Evolutionary conservation across 2,329 filamentous ascomycete species (phyloP).

Genomic region (Sarocladium strictum): DNA sequence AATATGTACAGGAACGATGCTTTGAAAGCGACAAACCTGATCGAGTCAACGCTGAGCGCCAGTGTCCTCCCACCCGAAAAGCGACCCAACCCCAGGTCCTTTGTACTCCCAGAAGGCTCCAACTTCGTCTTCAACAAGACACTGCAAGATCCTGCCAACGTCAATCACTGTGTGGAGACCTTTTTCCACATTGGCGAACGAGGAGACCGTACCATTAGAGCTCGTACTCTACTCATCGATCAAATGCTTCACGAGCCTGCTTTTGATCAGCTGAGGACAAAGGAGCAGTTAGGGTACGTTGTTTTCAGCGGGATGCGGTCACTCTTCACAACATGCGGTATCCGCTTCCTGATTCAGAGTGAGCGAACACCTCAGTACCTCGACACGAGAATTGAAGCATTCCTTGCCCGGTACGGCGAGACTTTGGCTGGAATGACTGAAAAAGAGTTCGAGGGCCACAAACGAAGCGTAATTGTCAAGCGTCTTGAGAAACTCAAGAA

Average conservation of each 20-base stretch:
- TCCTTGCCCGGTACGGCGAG: conserved; percentile 62
- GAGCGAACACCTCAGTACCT: conserved; percentile 80
- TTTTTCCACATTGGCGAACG: conserved; percentile 65
- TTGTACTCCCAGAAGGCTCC: conserved; percentile 71
- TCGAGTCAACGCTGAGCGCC: conserved; percentile 73
- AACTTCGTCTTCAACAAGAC: conserved; percentile 80
- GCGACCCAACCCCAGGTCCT: conserved; percentile 70
- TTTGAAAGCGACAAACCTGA: conserved; percentile 73
- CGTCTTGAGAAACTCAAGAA: conserved; percentile 90
- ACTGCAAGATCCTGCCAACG: conserved; percentile 79
- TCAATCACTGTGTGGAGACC: conserved; percentile 82
- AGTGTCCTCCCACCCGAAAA: conserved; percentile 68
- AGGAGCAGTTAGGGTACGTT: conserved; percentile 95
- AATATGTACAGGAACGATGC: conserved; percentile 95
- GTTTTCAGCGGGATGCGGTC: conserved; percentile 73
- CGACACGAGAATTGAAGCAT: conserved; percentile 80
- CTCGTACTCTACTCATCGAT: conserved; percentile 73
- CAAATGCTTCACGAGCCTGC: conserved; percentile 91
- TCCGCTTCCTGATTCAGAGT: conserved; percentile 88
- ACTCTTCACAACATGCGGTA: conserved; percentile 69
- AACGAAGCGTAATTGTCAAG: conserved; percentile 81
- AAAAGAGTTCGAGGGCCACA: conserved; percentile 82
- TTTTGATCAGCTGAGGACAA: conserved; percentile 91
- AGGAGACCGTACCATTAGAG: conserved; percentile 62
- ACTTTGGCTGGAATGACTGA: conserved; percentile 71